Base-by-base conservation (phyloP, 1,284 basidiomycete genomes). In the Ceratobasidium sp. region DNA sequence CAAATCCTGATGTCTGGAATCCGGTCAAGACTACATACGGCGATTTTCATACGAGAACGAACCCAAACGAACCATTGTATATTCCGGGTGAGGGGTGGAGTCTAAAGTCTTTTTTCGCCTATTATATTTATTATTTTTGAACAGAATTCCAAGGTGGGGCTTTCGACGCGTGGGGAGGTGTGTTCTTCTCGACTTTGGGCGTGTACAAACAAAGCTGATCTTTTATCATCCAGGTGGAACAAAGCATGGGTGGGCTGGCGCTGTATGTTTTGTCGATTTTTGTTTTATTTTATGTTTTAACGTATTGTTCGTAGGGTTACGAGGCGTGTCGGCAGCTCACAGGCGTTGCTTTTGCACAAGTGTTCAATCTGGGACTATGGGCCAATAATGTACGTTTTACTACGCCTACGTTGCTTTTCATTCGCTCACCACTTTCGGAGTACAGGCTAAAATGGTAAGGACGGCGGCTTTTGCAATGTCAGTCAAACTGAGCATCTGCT, bases 291-390 rank as follows among this genome's bases (percentile, higher is more conserved):
- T 13, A 40, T 33, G 20, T 67, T 7, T 59, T 50, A 70, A 13
- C 42, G 17, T 42, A 28, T 79, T 71, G 4, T 38, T 44, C n/a
- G 62, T 52, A 81, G 84, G 86, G 88, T 23, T 90, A 89, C 79
- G 84, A 87, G 28, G 82, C 85, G 7, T 90, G 89, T 80, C 85
- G 86, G 28, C 84, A 87, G 2, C 85, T 94, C 69, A 93, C 92
- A 23, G 91, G 92, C 1, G 86, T 91, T 0, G 87, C 91, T 80
- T 94, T 94, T 84, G 87, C 91, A 83, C 91, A 90, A 61, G 93
- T 94, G 0, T 94, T 93, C 83, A 90, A 94, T 82, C 87, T 90
- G 71, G 87, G 92, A 67, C 87, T 93, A 62, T 94, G 92, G 92
- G 92, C 93, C 3, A 88, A 89, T 56, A 94, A 94, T 83, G 91